Evolutionary conservation across 345 rosid genomes (phyloP).

Genomic region (Diplotaxis tenuifolia): DNA sequence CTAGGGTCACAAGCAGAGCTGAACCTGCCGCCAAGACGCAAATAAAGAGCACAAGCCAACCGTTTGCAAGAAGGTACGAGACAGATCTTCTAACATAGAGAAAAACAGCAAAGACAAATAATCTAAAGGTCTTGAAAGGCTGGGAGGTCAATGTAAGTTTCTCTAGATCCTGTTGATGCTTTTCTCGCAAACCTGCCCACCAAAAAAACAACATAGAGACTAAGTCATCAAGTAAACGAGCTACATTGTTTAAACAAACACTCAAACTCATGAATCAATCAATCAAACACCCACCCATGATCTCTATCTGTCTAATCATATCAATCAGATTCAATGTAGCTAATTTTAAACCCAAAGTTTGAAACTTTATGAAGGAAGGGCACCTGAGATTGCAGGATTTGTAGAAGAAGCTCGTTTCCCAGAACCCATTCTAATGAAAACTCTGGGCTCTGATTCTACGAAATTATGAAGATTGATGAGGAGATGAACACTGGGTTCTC

Average conservation of each 20-base stretch:
- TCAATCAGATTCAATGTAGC: not conserved
- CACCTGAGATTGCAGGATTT: constrained; percentile 35
- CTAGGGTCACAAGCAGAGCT: constrained; percentile 56
- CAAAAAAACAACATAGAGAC: not conserved
- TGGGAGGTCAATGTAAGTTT: constrained; percentile 58
- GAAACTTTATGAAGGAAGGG: not conserved
- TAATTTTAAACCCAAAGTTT: constrained; percentile 1
- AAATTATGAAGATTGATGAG: not conserved
- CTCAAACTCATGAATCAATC: constrained; percentile 8
- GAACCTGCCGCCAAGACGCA: constrained; percentile 38
- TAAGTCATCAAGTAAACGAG: not conserved
- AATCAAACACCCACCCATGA: not conserved
- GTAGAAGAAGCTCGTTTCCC: constrained; percentile 7
- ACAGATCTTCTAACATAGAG: constrained; percentile 50
- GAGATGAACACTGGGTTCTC: constrained; percentile 5
- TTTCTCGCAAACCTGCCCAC: constrained; percentile 34
- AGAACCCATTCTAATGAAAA: constrained; percentile 24
- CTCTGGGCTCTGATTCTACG: not conserved
- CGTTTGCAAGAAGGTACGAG: constrained; percentile 52
- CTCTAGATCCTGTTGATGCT: constrained; percentile 41
- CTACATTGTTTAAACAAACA: not conserved
- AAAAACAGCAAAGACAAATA: constrained; percentile 55
- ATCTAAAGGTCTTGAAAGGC: constrained; percentile 68
- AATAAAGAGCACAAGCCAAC: constrained; percentile 56
- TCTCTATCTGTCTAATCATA: not conserved